Base-by-base conservation (phyloP, 1,139 yeast genomes). In the Arxiozyma telluris region DNA sequence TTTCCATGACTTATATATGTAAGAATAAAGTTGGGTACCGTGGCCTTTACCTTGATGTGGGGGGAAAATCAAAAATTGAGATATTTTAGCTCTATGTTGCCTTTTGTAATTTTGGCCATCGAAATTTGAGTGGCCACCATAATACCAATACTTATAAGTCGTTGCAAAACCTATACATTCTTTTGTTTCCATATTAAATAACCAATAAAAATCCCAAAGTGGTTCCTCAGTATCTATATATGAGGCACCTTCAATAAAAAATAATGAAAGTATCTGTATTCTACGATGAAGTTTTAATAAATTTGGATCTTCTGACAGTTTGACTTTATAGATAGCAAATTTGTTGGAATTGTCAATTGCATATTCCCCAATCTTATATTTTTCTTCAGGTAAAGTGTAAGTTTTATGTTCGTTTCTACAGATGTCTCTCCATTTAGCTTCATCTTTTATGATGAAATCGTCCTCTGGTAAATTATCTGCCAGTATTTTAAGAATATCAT, bases 191-290 rank as follows among this genome's bases (percentile, higher is more conserved):
- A 58, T 55, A 41, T 67, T 63, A 41, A 69, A 60, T 11, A 76
- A 50, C 59, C 77, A 50, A 66, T 72, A 77, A 25, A 80, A 58
- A 62, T 80, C 78, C 98, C 98, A 93, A 27, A 80, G 76, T 20
- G 78, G 77, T 70, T 93, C 98, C 68, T 93, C 98, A 1, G 71
- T 70, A 44, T 91, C 97, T 57, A 94, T 89, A 64, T 81, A 88
- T 1, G 95, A 83, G 0, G 97, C 98, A 0, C 96, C 98, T 68
- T 93, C 99, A 63, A 93, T 93, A 71, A 85, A 90, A 23, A 93
- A 73, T 49, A 91, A 72, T 23, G 88, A 87, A 61, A 93, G 79
- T 1, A 91, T 81, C 63, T 89, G 96, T 60, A 90, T 75, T 58
- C 98, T 73, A 54, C 76, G 73, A 62, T 85, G 89, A 51, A 90